Evolutionary conservation across 169 alveolate species (phyloP).

Genomic region (Eimeria mitis): DNA sequence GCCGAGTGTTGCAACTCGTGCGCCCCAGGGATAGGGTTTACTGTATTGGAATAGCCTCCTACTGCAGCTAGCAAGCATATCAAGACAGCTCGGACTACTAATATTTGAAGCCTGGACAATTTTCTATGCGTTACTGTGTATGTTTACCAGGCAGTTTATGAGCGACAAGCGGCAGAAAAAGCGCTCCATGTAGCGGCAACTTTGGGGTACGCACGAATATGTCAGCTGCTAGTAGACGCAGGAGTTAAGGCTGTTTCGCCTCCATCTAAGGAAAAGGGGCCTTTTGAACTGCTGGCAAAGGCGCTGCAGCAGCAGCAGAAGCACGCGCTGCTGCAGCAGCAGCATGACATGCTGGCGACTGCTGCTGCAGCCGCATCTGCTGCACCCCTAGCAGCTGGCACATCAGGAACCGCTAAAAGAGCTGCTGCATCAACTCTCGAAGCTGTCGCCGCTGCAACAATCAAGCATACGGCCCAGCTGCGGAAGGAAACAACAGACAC

Average conservation of each 20-base stretch:
- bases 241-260: not conserved
- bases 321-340: conserved; percentile 48
- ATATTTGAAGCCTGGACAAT: not conserved
- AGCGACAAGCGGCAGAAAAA: conserved; percentile 24
- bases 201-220: conserved; percentile 25
- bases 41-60: not conserved
- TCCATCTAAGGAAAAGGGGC: conserved; percentile 12
- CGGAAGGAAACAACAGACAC: not conserved
- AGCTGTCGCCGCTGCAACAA: conserved; percentile 7
- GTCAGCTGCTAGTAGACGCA: conserved; percentile 50
- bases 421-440: conserved; percentile 28
- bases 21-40: not conserved
- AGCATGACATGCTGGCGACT: conserved; percentile 49
- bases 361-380: conserved; percentile 53
- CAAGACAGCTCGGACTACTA: not conserved
- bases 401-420: not conserved
- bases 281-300: conserved; percentile 47
- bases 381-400: conserved; percentile 16
- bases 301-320: conserved; percentile 64
- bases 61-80: not conserved
- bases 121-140: not conserved
- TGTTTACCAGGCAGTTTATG: conserved; percentile 19
- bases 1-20: conserved; percentile 16
- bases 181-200: conserved; percentile 26
- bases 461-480: not conserved